Conservation (phyloP, 139 green algal genomes). For the Ettlia oleoabundans region DNA sequence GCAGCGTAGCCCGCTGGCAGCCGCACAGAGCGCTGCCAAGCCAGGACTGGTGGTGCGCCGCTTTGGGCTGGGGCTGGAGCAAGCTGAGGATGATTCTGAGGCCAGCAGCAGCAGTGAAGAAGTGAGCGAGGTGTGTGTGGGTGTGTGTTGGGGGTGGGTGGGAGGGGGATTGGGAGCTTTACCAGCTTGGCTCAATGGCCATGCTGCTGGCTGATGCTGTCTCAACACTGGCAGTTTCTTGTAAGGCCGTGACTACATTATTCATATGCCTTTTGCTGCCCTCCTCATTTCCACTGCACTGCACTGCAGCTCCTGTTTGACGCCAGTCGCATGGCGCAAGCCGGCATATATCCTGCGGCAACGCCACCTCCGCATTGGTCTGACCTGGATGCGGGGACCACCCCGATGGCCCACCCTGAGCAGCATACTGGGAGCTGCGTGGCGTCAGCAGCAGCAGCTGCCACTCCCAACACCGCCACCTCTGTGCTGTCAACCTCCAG, state of each 20-base stretch:
- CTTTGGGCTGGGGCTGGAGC: background rate
- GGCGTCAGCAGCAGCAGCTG: background rate
- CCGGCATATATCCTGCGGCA: background rate
- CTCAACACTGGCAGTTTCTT: too few relatives aligned
- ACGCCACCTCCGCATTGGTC: background rate
- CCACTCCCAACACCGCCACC: background rate
- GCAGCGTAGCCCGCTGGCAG: conserved; percentile 17
- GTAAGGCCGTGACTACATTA: too few relatives aligned
- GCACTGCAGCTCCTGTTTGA: conserved; percentile 7
- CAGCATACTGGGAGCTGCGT: background rate
- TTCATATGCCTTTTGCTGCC: background rate
- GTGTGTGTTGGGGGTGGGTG: background rate
- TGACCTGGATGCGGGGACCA: background rate
- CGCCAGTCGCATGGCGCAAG: conserved; percentile 28
- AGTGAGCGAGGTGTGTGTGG: conserved; percentile 10
- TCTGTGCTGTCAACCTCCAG: conserved; percentile 28
- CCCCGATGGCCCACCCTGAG: conserved; percentile 10
- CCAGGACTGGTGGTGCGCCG: background rate
- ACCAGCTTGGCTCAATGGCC: too few relatives aligned
- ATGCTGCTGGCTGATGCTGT: too few relatives aligned
- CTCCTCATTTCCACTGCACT: background rate
- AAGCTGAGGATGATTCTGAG: background rate
- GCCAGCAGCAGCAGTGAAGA: conserved; percentile 18
- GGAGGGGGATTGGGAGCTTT: too few relatives aligned
- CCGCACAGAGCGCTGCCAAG: conserved; percentile 25